Evolutionary conservation across 1,284 basidiomycete species (phyloP).

Genomic region (Ustilago crameri): DNA sequence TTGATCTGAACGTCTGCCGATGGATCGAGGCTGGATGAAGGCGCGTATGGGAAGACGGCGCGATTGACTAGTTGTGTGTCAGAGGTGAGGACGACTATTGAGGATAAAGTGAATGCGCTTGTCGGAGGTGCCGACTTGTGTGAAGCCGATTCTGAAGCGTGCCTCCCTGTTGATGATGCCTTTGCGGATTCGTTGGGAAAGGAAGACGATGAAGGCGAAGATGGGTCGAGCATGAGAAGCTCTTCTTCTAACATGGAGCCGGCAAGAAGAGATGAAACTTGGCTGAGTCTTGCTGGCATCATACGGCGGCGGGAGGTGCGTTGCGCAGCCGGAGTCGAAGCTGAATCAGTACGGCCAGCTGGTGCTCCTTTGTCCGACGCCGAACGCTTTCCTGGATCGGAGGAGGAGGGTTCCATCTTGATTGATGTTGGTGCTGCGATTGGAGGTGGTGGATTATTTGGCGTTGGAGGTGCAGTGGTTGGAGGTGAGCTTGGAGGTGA

Average conservation of each 20-base stretch:
- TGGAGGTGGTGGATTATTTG: not conserved
- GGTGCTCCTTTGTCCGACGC: not conserved
- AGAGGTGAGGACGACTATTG: slow-evolving; percentile 34
- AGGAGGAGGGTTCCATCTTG: slow-evolving; percentile 15
- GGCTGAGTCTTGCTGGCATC: slow-evolving; percentile 49
- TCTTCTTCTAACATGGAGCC: slow-evolving; percentile 55
- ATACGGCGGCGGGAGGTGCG: slow-evolving; percentile 32
- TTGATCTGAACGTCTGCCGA: slow-evolving; percentile 6
- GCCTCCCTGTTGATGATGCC: not conserved
- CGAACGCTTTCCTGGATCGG: slow-evolving; percentile 1
- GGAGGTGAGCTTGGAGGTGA: slow-evolving; percentile 39
- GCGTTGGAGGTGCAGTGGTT: slow-evolving; percentile 13
- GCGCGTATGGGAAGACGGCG: slow-evolving; percentile 16
- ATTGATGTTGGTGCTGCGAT: not conserved
- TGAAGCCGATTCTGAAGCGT: slow-evolving; percentile 5
- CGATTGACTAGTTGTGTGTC: slow-evolving; percentile 10
- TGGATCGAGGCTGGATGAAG: not conserved
- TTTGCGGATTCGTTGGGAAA: not conserved
- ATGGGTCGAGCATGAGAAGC: slow-evolving; percentile 34
- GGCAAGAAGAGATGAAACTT: slow-evolving; percentile 53
- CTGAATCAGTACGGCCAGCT: not conserved
- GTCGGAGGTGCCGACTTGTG: not conserved
- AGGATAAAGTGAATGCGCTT: slow-evolving; percentile 10
- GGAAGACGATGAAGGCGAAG: slow-evolving; percentile 17
- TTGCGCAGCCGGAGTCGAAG: slow-evolving; percentile 14